These are phyloP conservation scores for Coemansia sp. DNA, from an alignment of 192 early-diverging fungal species.

Conservation along the genomic window DNA sequence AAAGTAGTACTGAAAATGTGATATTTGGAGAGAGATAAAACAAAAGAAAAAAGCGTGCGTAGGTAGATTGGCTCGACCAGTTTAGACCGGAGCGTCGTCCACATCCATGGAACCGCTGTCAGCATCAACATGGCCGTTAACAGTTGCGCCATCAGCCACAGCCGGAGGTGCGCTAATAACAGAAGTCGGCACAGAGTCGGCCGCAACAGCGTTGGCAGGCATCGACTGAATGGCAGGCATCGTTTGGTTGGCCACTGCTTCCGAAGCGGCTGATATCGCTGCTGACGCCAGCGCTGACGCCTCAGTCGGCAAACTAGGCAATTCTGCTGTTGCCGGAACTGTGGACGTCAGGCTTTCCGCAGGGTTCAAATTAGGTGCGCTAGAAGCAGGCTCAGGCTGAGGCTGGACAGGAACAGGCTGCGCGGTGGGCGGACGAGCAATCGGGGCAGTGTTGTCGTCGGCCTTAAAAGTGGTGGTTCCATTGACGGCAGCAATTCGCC, in stretches of 20 bases:
- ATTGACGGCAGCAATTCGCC: conserved; percentile 19
- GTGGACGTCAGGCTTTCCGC: background rate
- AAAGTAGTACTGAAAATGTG: background rate
- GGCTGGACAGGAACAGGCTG: conserved; percentile 13
- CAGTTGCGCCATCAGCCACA: background rate
- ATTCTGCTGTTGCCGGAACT: background rate
- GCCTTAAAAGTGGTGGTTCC: conserved; percentile 31
- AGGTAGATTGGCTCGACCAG: background rate
- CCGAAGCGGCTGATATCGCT: background rate
- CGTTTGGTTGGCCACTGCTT: background rate
- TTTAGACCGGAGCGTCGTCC: conserved; percentile 4
- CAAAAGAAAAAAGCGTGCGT: conserved; percentile 1
- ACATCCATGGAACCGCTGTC: conserved; percentile 10
- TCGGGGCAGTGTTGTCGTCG: conserved; percentile 33
- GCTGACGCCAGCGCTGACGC: conserved; percentile 1
- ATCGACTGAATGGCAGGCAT: background rate
- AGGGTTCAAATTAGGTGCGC: background rate
- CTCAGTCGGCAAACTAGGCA: background rate
- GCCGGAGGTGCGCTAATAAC: background rate
- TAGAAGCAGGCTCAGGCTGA: background rate
- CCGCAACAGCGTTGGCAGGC: background rate
- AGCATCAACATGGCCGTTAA: background rate
- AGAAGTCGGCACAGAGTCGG: background rate
- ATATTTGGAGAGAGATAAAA: background rate
- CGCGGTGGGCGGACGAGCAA: conserved; percentile 33